Conservation (phyloP, 768 basidiomycete genomes). For the Suillus placidus region DNA sequence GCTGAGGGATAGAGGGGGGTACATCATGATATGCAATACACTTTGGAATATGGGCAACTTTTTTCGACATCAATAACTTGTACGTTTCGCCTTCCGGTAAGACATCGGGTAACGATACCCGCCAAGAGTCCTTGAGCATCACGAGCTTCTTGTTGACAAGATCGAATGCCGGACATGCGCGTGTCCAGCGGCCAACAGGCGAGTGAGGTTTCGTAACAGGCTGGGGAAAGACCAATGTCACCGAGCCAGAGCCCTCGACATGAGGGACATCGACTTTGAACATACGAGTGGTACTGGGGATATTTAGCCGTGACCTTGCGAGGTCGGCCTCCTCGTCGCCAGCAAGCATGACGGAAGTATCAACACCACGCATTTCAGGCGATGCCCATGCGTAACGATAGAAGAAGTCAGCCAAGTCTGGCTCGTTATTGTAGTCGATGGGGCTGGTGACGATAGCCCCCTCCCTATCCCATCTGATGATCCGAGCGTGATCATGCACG, state of each 20-base stretch:
- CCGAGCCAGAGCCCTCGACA: neutral
- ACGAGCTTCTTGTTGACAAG: neutral
- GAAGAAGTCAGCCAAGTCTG: slow-evolving; percentile 26
- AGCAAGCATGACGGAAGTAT: slow-evolving; percentile 25
- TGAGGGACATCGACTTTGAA: neutral
- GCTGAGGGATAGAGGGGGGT: neutral
- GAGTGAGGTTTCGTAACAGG: neutral
- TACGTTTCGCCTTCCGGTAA: slow-evolving; percentile 27
- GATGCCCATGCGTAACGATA: slow-evolving; percentile 23
- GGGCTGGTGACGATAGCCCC: slow-evolving; percentile 17
- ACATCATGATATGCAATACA: neutral
- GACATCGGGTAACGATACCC: slow-evolving; percentile 1
- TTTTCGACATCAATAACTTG: slow-evolving; percentile 16
- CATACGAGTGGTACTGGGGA: neutral
- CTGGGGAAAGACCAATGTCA: neutral
- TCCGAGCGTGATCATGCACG: slow-evolving; percentile 7
- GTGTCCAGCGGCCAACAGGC: neutral
- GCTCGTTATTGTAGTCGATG: slow-evolving; percentile 25
- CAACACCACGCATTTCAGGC: slow-evolving; percentile 21
- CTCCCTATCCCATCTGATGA: slow-evolving; percentile 21
- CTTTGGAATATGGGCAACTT: slow-evolving; percentile 27
- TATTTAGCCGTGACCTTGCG: slow-evolving; percentile 5
- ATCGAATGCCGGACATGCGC: neutral
- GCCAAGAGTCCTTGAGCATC: slow-evolving; percentile 7
- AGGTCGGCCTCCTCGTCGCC: neutral